Evolutionary conservation across 192 early-diverging fungal species (phyloP).

Genomic region (Coemansia sp.): DNA sequence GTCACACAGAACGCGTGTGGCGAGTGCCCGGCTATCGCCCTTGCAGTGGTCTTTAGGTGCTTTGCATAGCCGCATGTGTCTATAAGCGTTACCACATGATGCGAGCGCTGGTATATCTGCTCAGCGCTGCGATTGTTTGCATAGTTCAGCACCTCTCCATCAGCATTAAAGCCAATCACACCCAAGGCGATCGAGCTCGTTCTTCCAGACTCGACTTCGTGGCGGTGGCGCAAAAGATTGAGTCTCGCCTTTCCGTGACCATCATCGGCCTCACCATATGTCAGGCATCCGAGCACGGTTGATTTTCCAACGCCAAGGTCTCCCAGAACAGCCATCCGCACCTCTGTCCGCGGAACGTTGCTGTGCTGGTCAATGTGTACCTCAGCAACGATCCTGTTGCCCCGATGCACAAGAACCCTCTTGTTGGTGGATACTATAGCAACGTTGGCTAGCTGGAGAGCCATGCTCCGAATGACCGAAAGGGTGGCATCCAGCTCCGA

Average conservation of each 20-base stretch:
- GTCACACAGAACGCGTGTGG: slow-evolving; percentile 89
- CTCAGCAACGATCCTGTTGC: slow-evolving; percentile 69
- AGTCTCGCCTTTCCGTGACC: slow-evolving; percentile 81
- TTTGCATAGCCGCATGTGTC: slow-evolving; percentile 90
- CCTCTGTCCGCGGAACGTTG: slow-evolving; percentile 69
- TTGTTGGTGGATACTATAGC: slow-evolving; percentile 41
- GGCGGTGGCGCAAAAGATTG: slow-evolving; percentile 84
- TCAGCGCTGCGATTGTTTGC: slow-evolving; percentile 72
- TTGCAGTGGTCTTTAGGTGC: slow-evolving; percentile 87
- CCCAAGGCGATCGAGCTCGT: slow-evolving; percentile 88
- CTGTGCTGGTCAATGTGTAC: slow-evolving; percentile 67
- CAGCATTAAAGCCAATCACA: slow-evolving; percentile 78
- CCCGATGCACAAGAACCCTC: slow-evolving; percentile 16
- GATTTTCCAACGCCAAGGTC: slow-evolving; percentile 81
- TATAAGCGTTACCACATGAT: slow-evolving; percentile 80
- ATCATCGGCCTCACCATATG: slow-evolving; percentile 81
- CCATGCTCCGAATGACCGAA: slow-evolving; percentile 29
- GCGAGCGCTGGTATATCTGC: slow-evolving; percentile 72
- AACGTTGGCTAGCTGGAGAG: slow-evolving; percentile 33
- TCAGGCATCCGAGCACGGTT: slow-evolving; percentile 78
- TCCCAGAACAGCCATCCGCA: slow-evolving; percentile 82
- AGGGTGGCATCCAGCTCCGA: slow-evolving; percentile 37
- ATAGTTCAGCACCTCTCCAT: slow-evolving; percentile 74
- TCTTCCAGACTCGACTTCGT: slow-evolving; percentile 88
- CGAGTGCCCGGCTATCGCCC: slow-evolving; percentile 84